phyloP scores from a whole-genome alignment of 768 basidiomycete genomes.

The Termitomyces sp. region DNA sequence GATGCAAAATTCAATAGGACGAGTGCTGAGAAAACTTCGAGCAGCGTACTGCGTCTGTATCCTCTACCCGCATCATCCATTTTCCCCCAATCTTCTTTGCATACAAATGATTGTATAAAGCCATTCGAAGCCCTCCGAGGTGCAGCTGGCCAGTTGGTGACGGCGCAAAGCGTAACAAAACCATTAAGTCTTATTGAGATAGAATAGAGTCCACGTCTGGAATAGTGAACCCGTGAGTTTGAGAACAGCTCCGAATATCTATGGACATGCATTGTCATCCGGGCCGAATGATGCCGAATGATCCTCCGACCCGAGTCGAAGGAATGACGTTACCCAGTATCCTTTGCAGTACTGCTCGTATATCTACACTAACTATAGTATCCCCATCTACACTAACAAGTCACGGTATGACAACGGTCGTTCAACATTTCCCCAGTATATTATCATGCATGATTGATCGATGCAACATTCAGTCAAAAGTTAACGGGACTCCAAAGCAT shows the following conservation, averaged over 20 bases:
- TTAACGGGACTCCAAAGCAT: too few species aligned
- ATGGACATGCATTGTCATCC: not conserved
- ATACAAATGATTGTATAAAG: constrained; percentile 86
- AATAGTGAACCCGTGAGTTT: not conserved
- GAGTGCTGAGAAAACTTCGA: not conserved
- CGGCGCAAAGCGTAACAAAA: constrained; percentile 87
- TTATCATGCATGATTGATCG: too few species aligned
- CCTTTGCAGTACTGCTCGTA: too few species aligned
- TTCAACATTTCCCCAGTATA: too few species aligned
- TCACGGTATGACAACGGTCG: too few species aligned
- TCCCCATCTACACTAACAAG: not conserved
- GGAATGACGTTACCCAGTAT: too few species aligned
- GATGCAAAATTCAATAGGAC: not conserved
- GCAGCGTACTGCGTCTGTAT: constrained; percentile 78
- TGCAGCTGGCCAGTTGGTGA: constrained; percentile 95
- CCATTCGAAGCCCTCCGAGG: constrained; percentile 91
- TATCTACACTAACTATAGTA: too few species aligned
- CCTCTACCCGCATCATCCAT: constrained; percentile 92
- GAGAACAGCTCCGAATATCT: too few species aligned
- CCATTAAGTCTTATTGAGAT: constrained; percentile 27
- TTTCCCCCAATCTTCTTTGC: constrained; percentile 79
- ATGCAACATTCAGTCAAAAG: too few species aligned
- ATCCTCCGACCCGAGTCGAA: not conserved
- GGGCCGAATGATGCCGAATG: not conserved
- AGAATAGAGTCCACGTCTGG: not conserved